Evolutionary conservation across 768 basidiomycete species (phyloP), one percentile per base, ranked within the genome.

Genomic region (Rhodotorula paludigena): DNA sequence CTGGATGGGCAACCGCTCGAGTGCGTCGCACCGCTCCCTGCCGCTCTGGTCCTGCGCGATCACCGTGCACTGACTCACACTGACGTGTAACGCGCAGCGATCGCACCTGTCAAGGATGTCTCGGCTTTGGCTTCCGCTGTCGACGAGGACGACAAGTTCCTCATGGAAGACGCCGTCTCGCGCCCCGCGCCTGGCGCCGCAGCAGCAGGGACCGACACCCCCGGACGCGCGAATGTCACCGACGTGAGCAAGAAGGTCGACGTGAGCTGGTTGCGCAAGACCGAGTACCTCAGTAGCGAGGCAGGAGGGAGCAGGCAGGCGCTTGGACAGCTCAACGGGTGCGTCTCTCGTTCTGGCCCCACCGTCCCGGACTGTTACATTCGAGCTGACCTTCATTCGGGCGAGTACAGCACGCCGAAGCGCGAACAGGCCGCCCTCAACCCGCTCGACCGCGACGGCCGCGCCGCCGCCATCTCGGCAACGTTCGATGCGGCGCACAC

Each of bases 241-340:
- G 56, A 82, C 85, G 54, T 73, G 78, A 30, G 63, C 57, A 70
- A 82, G 80, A 12, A 83, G 44, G 71, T 73, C 9, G 78, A 90
- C 64, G 92, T 96, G 18, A 83, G 90, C 2, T 97, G 93, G 93
- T 81, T 97, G 59, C 83, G 93, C 59, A 91, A 89, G 77, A 94
- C 92, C 0, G 92, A 92, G 74, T 93, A 96, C 74, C 83, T 93
- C 41, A 60, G 60, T 11, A 70, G 63, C 45, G 67, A 64, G 45
- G 39, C 64, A 42, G 45, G 57, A 35, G 47, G 21, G 54, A 54
- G 5, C 10, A 20, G 41, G 30, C 41, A 64, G 49, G 58, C 67
- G 12, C 25, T 64, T 38, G 62, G 45, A 60, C 35, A 28, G 49
- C 32, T 51, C 41, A 53, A 41, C 44, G 56, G 39, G 54, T 53